Evolutionary conservation across 768 basidiomycete genomes (phyloP), one percentile per base, ranked within the genome.

Genomic region (Lactarius tabidus): DNA sequence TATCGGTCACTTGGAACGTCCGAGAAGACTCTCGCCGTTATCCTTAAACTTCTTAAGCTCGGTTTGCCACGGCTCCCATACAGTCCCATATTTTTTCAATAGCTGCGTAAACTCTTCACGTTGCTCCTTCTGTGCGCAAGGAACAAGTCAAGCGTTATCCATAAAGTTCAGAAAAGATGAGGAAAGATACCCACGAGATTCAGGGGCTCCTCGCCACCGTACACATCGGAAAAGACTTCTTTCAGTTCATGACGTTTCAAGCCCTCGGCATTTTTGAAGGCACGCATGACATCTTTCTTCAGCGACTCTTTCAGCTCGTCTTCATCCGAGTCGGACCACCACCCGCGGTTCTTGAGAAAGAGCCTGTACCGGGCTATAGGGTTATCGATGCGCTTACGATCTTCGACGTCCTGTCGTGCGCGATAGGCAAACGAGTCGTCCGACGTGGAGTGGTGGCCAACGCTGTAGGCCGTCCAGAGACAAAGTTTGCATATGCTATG

Each of bases 401-500:
- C 89, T 75, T 96, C 92, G 35, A 97, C 95, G 72, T 96, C 95
- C 62, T 91, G 84, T 23, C 91, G 84, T 1, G 91, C 82, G 45
- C 95, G 86, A 74, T 98, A 98, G 26, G 94, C 95, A 71, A 91
- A 95, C 6, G 93, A 95, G 75, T 98, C 95, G 71, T 98, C 95
- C 12, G 95, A 96, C 0, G 92, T 95, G 20, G 91, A 93, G 73
- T 95, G 93, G 73, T 98, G 94, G n/a, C 94, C 90, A 15, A 97
- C 88, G 31, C 90, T 90, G 72, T 55, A 43, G 26, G n/a, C 23
- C 20, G 48, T 63, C 39, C 57, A 48, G 45, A 18, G 61, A n/a
- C 17, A 55, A 36, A 38, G 36, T 48, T 38, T 33, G 43, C 60
- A 57, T 43, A 7, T 29, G 14, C 43, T 35, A 38, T 17, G n/a